Evolutionary conservation across 306 rosid genomes (phyloP).

Genomic region (Cicer bijugum): DNA sequence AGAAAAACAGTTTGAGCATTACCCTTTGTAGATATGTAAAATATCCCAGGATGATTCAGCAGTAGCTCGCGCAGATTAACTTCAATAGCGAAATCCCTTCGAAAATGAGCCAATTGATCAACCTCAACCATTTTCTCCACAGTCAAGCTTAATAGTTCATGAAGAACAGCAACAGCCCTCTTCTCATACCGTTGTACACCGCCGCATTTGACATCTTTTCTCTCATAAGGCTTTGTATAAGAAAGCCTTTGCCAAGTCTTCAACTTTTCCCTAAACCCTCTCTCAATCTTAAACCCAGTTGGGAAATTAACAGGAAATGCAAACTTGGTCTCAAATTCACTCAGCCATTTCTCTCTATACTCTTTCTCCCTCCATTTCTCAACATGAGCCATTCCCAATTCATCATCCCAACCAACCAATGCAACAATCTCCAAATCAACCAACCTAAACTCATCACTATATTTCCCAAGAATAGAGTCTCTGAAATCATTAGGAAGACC

Average conservation of each 20-base stretch:
- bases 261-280: slow-evolving; percentile 70
- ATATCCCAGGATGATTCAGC: slow-evolving; percentile 68
- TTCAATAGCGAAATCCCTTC: slow-evolving; percentile 61
- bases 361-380: slow-evolving; percentile 79
- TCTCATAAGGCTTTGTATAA: slow-evolving; percentile 72
- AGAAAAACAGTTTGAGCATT: slow-evolving; percentile 65
- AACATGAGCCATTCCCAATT: slow-evolving; percentile 51
- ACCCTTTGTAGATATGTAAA: slow-evolving; percentile 78
- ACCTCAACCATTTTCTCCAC: slow-evolving; percentile 83
- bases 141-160: slow-evolving; percentile 81
- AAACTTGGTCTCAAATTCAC: slow-evolving; percentile 71
- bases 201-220: slow-evolving; percentile 59
- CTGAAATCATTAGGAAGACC: slow-evolving; percentile 79
- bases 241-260: slow-evolving; percentile 88
- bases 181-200: slow-evolving; percentile 70
- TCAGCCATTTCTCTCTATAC: slow-evolving; percentile 80
- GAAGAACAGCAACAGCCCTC: slow-evolving; percentile 77
- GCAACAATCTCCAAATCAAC: slow-evolving; percentile 69
- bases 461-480: slow-evolving; percentile 63
- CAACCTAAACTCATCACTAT: slow-evolving; percentile 54
- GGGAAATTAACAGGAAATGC: slow-evolving; percentile 76
- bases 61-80: slow-evolving; percentile 71
- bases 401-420: slow-evolving; percentile 56
- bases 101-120: slow-evolving; percentile 72
- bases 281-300: slow-evolving; percentile 63